phyloP scores from a whole-genome alignment of 148 eudicot genomes.

The Simmondsia chinensis region DNA sequence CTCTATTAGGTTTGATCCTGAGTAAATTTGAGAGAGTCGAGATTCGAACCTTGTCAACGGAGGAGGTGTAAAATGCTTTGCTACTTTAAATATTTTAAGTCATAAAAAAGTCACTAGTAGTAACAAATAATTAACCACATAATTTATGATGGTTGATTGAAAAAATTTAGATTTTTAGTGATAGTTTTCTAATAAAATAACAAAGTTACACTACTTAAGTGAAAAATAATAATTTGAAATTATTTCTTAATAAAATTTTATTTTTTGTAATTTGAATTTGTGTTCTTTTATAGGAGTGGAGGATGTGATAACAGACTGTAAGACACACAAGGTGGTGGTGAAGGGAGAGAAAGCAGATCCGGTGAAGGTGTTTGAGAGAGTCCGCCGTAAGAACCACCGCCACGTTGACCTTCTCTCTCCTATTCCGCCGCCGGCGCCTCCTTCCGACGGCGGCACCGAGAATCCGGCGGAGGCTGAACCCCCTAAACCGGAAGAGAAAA shows the following conservation, averaged over 20 bases:
- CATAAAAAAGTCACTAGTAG: too few relatives aligned
- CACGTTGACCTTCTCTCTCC: constrained; percentile 52
- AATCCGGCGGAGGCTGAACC: too few relatives aligned
- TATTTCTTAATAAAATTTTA: not conserved
- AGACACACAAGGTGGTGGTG: constrained; percentile 51
- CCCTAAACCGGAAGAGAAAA: constrained; percentile 31
- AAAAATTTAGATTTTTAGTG: too few relatives aligned
- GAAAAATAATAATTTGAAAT: not conserved
- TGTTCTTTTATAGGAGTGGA: constrained; percentile 69
- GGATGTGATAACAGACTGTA: constrained; percentile 43
- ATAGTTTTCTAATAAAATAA: too few relatives aligned
- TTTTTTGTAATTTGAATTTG: not conserved
- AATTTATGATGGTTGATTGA: too few relatives aligned
- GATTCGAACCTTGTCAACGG: too few relatives aligned
- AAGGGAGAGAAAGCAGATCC: constrained; percentile 55
- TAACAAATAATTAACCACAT: too few relatives aligned
- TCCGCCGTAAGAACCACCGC: constrained; percentile 49
- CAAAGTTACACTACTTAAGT: too few relatives aligned
- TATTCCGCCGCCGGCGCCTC: constrained; percentile 31
- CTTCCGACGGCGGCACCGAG: constrained; percentile 13
- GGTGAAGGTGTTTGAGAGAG: constrained; percentile 31
- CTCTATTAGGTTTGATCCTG: too few relatives aligned
- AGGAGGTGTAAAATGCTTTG: too few relatives aligned
- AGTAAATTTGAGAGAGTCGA: too few relatives aligned
- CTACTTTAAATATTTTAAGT: too few relatives aligned